These are phyloP conservation scores for Acanthamoeba lenticulata DNA, from an alignment of 208 protist species.

Conservation along the genomic window DNA sequence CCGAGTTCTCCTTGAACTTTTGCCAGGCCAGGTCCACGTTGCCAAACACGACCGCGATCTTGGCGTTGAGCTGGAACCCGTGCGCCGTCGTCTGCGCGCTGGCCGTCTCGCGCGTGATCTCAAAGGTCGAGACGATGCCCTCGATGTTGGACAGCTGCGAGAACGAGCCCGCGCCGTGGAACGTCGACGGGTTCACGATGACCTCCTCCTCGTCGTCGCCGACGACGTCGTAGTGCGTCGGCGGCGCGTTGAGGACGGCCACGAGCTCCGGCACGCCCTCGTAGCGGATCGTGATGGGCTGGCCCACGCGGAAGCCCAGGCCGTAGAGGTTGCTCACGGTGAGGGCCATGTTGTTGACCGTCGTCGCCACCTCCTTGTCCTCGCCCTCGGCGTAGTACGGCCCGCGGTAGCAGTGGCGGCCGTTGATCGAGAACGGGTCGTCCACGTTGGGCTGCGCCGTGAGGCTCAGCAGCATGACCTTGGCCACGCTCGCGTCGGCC, in stretches of 20 bases:
- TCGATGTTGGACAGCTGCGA: background rate
- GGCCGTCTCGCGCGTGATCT: background rate
- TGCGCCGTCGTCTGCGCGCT: background rate
- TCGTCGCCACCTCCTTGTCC: background rate
- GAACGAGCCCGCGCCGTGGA: background rate
- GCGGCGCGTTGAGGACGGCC: no score
- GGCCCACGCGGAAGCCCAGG: background rate
- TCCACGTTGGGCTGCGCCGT: background rate
- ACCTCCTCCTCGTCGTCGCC: background rate
- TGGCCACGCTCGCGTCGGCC: background rate
- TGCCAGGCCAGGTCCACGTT: background rate
- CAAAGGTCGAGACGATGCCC: background rate
- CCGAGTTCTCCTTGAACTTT: background rate
- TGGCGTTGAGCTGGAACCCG: background rate
- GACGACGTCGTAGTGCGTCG: background rate
- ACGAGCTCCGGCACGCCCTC: constrained; percentile 3
- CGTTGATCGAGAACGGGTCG: background rate
- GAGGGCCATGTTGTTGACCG: constrained; percentile 2
- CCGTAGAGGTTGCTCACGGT: constrained; percentile 10
- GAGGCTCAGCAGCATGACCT: background rate
- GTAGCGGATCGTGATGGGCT: background rate
- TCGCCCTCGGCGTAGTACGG: background rate
- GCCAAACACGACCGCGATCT: constrained; percentile 5
- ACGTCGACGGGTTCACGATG: background rate
- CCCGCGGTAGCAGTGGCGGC: background rate